Conservation (phyloP, 352 stramenopile species). For the Blastocystis sp. region DNA sequence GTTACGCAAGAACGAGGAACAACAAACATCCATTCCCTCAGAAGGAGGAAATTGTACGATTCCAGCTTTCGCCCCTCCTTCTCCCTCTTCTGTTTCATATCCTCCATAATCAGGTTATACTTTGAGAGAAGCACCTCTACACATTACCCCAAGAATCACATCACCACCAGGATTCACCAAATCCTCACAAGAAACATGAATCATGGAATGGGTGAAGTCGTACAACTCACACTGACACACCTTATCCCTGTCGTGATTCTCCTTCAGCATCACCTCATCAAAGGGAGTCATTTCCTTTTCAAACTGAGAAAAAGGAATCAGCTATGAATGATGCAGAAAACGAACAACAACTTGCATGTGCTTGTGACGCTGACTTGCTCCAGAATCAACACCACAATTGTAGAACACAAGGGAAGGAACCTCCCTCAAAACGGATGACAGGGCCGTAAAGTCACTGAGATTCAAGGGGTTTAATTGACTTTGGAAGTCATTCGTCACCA, state of each 20-base stretch:
- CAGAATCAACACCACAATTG: slow-evolving; percentile 69
- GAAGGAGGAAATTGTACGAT: slow-evolving; percentile 64
- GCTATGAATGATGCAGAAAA: not conserved
- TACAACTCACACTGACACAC: slow-evolving; percentile 37
- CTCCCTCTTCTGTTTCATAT: slow-evolving; percentile 4
- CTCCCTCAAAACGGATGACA: slow-evolving; percentile 26
- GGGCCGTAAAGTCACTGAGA: slow-evolving; percentile 7
- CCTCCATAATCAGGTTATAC: slow-evolving; percentile 17
- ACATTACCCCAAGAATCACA: not conserved
- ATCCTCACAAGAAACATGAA: slow-evolving; percentile 5
- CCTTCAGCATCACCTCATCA: slow-evolving; percentile 24
- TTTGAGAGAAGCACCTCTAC: slow-evolving; percentile 2
- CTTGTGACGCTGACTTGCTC: slow-evolving; percentile 66
- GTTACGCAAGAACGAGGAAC: slow-evolving; percentile 43
- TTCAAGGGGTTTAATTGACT: slow-evolving; percentile 53
- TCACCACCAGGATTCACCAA: not conserved
- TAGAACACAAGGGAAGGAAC: slow-evolving; percentile 63
- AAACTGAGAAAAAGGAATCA: slow-evolving; percentile 45
- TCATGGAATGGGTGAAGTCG: slow-evolving; percentile 11
- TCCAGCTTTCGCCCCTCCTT: not conserved
- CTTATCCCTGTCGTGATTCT: not conserved
- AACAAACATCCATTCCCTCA: slow-evolving; percentile 42
- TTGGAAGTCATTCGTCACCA: slow-evolving; percentile 55
- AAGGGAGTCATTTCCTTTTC: slow-evolving; percentile 14
- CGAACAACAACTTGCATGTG: slow-evolving; percentile 59